These are phyloP conservation scores for Pachyrhizus erosus DNA, from an alignment of 306 rosid genomes.

Conservation along the genomic window DNA sequence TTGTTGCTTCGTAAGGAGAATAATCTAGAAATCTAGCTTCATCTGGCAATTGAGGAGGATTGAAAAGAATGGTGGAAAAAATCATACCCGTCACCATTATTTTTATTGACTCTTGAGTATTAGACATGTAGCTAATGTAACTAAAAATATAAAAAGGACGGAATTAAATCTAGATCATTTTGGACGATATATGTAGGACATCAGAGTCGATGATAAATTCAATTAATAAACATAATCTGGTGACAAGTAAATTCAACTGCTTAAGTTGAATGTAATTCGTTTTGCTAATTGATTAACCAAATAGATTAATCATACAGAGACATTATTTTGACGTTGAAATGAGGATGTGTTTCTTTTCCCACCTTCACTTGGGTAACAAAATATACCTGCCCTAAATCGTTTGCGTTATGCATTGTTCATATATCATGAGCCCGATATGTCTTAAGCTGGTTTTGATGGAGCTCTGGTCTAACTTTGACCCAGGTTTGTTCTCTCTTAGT, in stretches of 20 bases:
- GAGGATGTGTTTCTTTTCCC: neutral
- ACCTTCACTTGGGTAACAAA: neutral
- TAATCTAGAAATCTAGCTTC: slow-evolving; percentile 37
- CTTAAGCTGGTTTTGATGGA: too few species aligned
- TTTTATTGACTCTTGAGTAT: slow-evolving; percentile 5
- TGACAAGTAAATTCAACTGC: slow-evolving; percentile 42
- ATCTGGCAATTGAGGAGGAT: slow-evolving; percentile 30
- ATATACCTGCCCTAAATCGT: neutral
- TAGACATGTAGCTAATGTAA: slow-evolving; percentile 14
- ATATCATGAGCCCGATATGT: too few species aligned
- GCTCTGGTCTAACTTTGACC: neutral
- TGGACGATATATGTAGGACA: slow-evolving; percentile 17
- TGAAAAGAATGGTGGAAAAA: slow-evolving; percentile 20
- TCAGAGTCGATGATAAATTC: slow-evolving; percentile 12
- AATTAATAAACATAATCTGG: neutral
- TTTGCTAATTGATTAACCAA: slow-evolving; percentile 26
- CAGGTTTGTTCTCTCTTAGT: too few species aligned
- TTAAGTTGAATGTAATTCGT: slow-evolving; percentile 36
- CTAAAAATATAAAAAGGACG: slow-evolving; percentile 9
- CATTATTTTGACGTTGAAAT: slow-evolving; percentile 18
- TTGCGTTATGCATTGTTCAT: neutral
- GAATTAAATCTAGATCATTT: neutral
- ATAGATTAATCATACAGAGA: slow-evolving; percentile 27
- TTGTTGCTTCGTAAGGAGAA: slow-evolving; percentile 42
- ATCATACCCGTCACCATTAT: neutral